These are phyloP conservation scores for Lentinus tigrinus DNA, from an alignment of 768 basidiomycete genomes.

Conservation along the genomic window DNA sequence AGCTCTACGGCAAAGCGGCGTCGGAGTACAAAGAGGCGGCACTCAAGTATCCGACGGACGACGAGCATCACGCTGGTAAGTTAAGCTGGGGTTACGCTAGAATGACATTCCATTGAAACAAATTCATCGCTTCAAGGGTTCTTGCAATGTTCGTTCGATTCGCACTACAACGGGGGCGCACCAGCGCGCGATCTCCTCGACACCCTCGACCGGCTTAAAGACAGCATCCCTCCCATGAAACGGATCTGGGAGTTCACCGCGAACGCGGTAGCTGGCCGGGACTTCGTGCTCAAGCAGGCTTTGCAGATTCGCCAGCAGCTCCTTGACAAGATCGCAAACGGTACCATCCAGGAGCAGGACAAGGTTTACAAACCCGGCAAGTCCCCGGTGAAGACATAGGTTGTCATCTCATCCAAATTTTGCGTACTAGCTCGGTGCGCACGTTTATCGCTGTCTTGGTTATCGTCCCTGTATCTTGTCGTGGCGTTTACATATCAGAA, in stretches of 20 bases:
- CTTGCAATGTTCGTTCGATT: conserved; percentile 9
- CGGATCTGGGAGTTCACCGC: conserved; percentile 21
- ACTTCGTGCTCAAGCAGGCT: not conserved
- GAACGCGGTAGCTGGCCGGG: not conserved
- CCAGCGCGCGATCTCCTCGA: conserved; percentile 1
- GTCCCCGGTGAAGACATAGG: too few relatives aligned
- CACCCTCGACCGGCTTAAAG: conserved; percentile 8
- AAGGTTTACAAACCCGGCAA: too few relatives aligned
- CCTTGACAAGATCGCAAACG: not conserved
- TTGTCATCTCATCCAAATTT: too few relatives aligned
- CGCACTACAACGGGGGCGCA: not conserved
- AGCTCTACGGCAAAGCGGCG: not conserved
- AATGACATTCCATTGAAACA: not conserved
- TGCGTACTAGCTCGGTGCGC: too few relatives aligned
- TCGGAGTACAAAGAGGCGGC: conserved; percentile 9
- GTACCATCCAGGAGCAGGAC: not conserved
- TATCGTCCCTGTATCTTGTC: too few relatives aligned
- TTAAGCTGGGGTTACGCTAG: not conserved
- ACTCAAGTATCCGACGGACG: conserved; percentile 9
- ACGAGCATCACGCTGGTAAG: conserved; percentile 9
- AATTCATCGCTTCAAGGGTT: not conserved
- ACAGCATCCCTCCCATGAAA: conserved; percentile 11
- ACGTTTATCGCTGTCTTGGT: too few relatives aligned
- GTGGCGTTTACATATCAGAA: too few relatives aligned
- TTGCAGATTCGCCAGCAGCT: not conserved